Evolutionary conservation across 1,284 basidiomycete genomes (phyloP).

Genomic region (Flammula alnicola): DNA sequence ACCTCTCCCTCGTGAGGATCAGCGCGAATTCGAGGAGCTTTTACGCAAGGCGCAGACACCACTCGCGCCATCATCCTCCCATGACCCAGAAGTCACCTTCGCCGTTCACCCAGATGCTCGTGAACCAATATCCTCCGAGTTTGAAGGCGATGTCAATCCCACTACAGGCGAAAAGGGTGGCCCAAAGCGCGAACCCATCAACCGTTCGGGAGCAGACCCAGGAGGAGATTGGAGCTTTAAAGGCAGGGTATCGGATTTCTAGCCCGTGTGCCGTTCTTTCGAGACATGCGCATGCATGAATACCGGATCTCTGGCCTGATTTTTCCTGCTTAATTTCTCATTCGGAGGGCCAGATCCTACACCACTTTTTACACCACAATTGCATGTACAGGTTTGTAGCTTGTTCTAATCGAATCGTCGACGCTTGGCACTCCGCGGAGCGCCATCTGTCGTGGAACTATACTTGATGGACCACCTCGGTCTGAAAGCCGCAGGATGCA

Average conservation of each 20-base stretch:
- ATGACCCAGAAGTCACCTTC: constrained; percentile 42
- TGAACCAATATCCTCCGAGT: constrained; percentile 60
- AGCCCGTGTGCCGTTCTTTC: constrained; percentile 19
- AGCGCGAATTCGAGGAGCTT: constrained; percentile 79
- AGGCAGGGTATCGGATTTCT: constrained; percentile 83
- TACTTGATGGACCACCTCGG: constrained; percentile 4
- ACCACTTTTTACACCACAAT: no score
- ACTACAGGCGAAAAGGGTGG: constrained; percentile 76
- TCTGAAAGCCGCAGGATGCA: constrained; percentile 8
- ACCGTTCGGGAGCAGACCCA: constrained; percentile 55
- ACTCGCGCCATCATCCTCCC: constrained; percentile 32
- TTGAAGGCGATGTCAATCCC: constrained; percentile 77
- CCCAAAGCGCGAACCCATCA: constrained; percentile 76
- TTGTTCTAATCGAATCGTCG: no score
- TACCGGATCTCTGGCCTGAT: no score
- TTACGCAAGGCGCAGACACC: constrained; percentile 61
- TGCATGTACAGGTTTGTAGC: no score
- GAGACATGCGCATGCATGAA: no score
- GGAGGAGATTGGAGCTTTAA: constrained; percentile 85
- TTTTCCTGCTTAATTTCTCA: no score
- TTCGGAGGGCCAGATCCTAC: no score
- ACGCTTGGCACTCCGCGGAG: constrained; percentile 1
- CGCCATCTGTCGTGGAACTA: background rate
- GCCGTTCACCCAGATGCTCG: constrained; percentile 73
- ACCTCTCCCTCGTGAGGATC: constrained; percentile 69